Evolutionary conservation across 2,329 filamentous ascomycete genomes (phyloP).

Genomic region (Davidsoniella australis): DNA sequence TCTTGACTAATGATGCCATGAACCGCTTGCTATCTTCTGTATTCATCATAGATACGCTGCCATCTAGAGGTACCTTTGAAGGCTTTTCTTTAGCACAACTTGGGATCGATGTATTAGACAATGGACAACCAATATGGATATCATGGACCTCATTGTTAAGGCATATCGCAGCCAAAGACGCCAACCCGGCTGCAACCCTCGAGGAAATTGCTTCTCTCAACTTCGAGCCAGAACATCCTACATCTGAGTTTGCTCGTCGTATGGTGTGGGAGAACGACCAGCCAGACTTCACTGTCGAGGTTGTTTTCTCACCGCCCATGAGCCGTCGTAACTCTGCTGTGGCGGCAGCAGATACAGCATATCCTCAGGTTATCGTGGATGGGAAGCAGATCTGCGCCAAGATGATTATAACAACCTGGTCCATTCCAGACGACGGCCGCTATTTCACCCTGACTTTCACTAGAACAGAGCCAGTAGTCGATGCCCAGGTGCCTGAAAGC

Average conservation of each 20-base stretch:
- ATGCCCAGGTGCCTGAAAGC: conserved; percentile 12
- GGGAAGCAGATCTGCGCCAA: conserved; percentile 39
- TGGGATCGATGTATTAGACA: conserved; percentile 56
- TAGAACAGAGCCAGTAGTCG: conserved; percentile 27
- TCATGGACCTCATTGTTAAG: conserved; percentile 43
- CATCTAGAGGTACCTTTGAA: neutral
- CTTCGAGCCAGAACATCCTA: neutral
- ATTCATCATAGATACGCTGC: neutral
- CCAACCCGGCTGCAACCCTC: neutral
- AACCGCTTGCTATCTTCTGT: conserved; percentile 36
- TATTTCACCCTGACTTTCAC: conserved; percentile 67
- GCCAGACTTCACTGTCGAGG: conserved; percentile 8
- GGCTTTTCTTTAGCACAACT: conserved; percentile 40
- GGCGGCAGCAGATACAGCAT: neutral
- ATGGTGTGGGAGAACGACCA: conserved; percentile 5
- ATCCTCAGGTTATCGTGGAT: conserved; percentile 16
- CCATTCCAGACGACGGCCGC: conserved; percentile 42
- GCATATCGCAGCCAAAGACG: conserved; percentile 24
- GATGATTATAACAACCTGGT: conserved; percentile 64
- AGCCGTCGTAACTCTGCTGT: neutral
- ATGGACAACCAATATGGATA: conserved; percentile 43
- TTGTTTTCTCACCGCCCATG: conserved; percentile 6
- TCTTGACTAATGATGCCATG: conserved; percentile 62
- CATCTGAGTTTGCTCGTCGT: neutral
- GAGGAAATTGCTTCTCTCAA: neutral